phyloP scores from a whole-genome alignment of 2,329 filamentous ascomycete genomes.

The Aspergillus uvarum region DNA sequence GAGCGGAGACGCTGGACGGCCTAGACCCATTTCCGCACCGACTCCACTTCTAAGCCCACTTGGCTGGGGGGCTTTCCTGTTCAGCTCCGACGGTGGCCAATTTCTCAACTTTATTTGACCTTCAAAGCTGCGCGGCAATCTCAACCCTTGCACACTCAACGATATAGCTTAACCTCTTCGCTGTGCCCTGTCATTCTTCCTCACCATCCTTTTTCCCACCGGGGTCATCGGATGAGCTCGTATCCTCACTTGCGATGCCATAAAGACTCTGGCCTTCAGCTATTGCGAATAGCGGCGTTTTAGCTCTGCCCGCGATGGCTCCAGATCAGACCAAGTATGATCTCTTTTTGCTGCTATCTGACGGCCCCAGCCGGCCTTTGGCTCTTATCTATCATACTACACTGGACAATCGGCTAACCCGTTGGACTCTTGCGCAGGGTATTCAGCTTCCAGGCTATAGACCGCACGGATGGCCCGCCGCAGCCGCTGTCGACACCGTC shows the following conservation, averaged over 20 bases:
- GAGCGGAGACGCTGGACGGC: background rate
- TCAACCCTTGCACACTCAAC: background rate
- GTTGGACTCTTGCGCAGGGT: background rate
- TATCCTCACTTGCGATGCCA: background rate
- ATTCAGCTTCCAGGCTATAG: conserved; percentile 4
- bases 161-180: background rate
- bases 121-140: background rate
- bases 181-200: background rate
- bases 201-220: background rate
- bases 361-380: background rate
- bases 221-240: background rate
- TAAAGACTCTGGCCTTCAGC: background rate
- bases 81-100: conserved; percentile 1
- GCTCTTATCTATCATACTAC: background rate
- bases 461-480: conserved; percentile 1
- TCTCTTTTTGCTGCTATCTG: background rate
- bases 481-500: background rate
- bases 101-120: background rate
- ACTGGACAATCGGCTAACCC: background rate
- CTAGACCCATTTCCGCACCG: conserved; percentile 7
- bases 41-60: background rate
- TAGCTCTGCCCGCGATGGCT: background rate
- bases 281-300: background rate
- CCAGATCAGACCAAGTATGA: background rate
- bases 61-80: background rate